phyloP scores from a whole-genome alignment of 208 protist genomes.

The Wallacemonas sp. region DNA sequence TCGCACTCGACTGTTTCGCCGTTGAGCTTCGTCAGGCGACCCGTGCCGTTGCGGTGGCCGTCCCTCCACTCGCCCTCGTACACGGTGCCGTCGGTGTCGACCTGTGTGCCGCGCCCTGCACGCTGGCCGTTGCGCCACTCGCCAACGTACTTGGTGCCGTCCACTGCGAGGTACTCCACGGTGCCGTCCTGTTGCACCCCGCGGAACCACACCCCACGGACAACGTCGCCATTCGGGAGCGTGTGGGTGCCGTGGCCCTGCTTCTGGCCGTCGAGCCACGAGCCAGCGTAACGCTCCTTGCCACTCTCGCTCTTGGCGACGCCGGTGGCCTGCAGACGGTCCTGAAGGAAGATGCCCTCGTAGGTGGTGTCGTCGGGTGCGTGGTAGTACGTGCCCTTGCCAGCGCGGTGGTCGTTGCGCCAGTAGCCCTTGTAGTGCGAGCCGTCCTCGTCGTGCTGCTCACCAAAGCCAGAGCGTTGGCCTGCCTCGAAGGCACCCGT shows the following conservation, averaged over 20 bases:
- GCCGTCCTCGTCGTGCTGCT: conserved; percentile 50
- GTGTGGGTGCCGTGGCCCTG: conserved; percentile 79
- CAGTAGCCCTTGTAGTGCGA: conserved; percentile 83
- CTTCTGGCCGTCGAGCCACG: conserved; percentile 76
- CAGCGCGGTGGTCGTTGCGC: conserved; percentile 62
- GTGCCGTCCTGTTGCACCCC: conserved; percentile 64
- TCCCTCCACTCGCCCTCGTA: conserved; percentile 84
- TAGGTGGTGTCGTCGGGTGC: conserved; percentile 55
- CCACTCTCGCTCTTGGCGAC: conserved; percentile 11
- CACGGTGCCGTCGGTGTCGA: conserved; percentile 70
- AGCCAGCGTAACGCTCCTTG: conserved; percentile 71
- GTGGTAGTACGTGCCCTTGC: conserved; percentile 59
- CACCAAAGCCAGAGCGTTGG: conserved; percentile 66
- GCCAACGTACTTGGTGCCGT: conserved; percentile 77
- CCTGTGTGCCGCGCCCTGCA: conserved; percentile 61
- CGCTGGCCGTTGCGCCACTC: conserved; percentile 67
- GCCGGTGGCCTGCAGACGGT: conserved; percentile 65
- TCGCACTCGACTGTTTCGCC: conserved; percentile 70
- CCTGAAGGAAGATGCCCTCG: conserved; percentile 77
- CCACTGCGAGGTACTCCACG: conserved; percentile 52
- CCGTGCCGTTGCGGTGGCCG: conserved; percentile 69
- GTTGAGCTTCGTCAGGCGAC: conserved; percentile 49
- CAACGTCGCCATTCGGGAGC: conserved; percentile 79
- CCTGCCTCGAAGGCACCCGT: conserved; percentile 63
- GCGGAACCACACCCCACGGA: conserved; percentile 74